Evolutionary conservation across 2,329 filamentous ascomycete genomes (phyloP), one percentile per base, ranked within the genome.

Genomic region (Pseudogymnoascus sp.): DNA sequence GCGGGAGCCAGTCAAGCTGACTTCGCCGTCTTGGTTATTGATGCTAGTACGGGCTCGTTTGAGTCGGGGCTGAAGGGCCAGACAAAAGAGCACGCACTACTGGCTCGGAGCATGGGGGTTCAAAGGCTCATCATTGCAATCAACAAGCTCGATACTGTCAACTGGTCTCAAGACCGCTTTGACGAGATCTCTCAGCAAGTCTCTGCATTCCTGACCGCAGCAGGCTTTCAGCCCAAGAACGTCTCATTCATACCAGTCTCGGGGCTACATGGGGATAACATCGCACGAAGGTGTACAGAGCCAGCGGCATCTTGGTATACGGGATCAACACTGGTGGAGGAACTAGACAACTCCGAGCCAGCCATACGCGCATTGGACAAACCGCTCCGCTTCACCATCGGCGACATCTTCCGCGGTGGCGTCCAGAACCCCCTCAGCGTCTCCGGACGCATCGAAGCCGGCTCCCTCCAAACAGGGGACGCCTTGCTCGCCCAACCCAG

Each of bases 1-100:
- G 93, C 93, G 2, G 94, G 94, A 12, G 92, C 93, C 3, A 94
- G 90, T 63, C 93, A 97, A 75, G 95, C 94, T 8, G 94, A 99
- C 73, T 94, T 97, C 74, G 94, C 92, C 0, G 89, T 99, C 0
- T 79, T 99, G 2, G 94, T 99, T 17, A 91, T 99, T 64, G 94
- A 99, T 73, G 89, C 93, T 4, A 88, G 89, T 63, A 91, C 85
- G 0, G 94, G 93, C 35, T 92, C 92, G 35, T 97, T 97, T 67
- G 94, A 99, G 73, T 92, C 91, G 3, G 95, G 94, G 0, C 79
- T 97, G 33, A 93, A 90, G 71, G 94, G 94, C 0, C 94, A 99
- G 73, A 99, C 94, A 0, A 88, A 90, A 72, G 94, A 99, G 71
- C 94, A 99, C 72, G 91, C 94, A 5, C 77, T 97, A 13, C 82